phyloP scores from a whole-genome alignment of 805 yeast genomes.

The Metschnikowia anglica region DNA sequence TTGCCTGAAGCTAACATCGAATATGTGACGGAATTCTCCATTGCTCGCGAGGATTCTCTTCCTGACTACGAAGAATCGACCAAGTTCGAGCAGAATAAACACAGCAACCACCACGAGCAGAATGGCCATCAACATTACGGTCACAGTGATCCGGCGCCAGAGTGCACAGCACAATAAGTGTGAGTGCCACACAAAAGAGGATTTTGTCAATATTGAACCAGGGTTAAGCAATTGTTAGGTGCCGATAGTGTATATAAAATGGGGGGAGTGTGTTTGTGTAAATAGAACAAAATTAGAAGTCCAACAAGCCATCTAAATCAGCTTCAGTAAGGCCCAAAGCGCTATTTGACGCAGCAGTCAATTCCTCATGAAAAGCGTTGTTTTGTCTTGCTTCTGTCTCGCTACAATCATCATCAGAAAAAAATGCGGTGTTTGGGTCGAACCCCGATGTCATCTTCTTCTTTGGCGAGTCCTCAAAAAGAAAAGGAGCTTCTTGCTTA shows the following conservation, averaged over 20 bases:
- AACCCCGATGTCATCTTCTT: constrained; percentile 18
- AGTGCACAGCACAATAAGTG: constrained; percentile 35
- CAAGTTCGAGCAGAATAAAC: not conserved
- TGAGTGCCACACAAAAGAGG: too few relatives aligned
- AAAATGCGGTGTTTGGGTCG: constrained; percentile 25
- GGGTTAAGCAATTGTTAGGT: not conserved
- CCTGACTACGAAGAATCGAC: constrained; percentile 30
- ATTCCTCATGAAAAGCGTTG: constrained; percentile 8
- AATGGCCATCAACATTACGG: constrained; percentile 11
- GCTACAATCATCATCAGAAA: constrained; percentile 14
- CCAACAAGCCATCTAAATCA: constrained; percentile 39
- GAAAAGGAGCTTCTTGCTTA: constrained; percentile 19
- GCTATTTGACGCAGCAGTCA: constrained; percentile 10
- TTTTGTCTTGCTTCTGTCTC: constrained; percentile 11
- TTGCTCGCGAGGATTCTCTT: constrained; percentile 26
- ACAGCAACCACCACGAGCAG: not conserved
- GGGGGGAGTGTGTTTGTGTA: constrained; percentile 6
- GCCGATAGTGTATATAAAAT: constrained; percentile 1
- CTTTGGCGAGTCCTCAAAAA: constrained; percentile 25
- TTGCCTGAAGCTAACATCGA: constrained; percentile 40
- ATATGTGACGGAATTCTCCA: constrained; percentile 34
- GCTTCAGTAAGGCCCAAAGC: constrained; percentile 32
- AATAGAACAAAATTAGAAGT: constrained; percentile 21
- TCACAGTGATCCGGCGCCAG: constrained; percentile 27
- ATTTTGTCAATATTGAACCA: too few relatives aligned